Conservation (phyloP, 2,329 filamentous ascomycete genomes). For the Teratosphaeria zuluensis region DNA sequence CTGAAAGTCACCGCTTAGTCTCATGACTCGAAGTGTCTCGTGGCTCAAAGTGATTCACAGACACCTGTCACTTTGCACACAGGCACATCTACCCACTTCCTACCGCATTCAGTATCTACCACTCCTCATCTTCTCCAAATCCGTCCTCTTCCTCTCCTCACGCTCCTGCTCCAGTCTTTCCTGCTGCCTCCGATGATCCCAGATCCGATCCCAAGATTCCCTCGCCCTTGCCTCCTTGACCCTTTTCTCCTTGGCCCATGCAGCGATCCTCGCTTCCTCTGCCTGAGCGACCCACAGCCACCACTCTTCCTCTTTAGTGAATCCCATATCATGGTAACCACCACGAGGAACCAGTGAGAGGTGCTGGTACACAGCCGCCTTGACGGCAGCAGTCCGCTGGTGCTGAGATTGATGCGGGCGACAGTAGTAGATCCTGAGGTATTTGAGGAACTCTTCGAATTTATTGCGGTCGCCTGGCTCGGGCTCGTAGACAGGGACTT, state of each 20-base stretch:
- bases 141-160: background rate
- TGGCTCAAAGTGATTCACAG: too few species aligned
- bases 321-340: background rate
- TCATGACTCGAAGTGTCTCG: too few species aligned
- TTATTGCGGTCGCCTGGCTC: background rate
- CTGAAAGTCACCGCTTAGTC: too few species aligned
- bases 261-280: background rate
- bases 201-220: background rate
- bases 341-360: background rate
- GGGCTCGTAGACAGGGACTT: background rate
- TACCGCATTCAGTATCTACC: background rate
- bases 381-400: background rate
- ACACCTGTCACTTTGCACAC: too few species aligned
- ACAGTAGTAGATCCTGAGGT: background rate
- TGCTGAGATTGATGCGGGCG: background rate
- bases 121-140: background rate
- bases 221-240: background rate
- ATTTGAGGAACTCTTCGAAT: background rate
- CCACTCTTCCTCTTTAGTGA: background rate
- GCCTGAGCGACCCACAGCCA: background rate
- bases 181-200: background rate
- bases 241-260: background rate
- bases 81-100: too few species aligned
- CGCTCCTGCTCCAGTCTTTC: background rate
- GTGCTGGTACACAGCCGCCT: background rate